phyloP scores from a whole-genome alignment of 345 rosid species.

The Anastatica hierochuntica region DNA sequence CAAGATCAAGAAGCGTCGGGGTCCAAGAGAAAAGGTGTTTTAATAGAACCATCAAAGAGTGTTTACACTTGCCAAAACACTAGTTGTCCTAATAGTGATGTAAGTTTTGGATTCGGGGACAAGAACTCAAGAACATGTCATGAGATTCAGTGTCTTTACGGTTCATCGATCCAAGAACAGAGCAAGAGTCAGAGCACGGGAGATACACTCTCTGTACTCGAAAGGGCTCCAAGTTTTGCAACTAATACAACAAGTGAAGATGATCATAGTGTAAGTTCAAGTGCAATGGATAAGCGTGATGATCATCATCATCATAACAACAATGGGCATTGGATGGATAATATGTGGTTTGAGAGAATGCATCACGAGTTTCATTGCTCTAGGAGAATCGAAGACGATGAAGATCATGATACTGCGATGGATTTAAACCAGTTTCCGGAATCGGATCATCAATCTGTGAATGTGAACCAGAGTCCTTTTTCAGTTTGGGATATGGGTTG shows the following conservation, averaged over 20 bases:
- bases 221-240: conserved; percentile 12
- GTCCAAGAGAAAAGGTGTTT: background rate
- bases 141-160: conserved; percentile 22
- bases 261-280: background rate
- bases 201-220: background rate
- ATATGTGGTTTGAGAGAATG: background rate
- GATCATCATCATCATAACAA: too few species aligned
- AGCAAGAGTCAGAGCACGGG: conserved; percentile 5
- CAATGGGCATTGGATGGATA: conserved; percentile 3
- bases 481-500: conserved; percentile 28
- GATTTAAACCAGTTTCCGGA: conserved; percentile 4
- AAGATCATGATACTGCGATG: conserved; percentile 13
- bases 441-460: conserved; percentile 1
- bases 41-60: background rate
- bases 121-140: conserved; percentile 40
- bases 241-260: conserved; percentile 14
- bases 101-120: conserved; percentile 26
- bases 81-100: conserved; percentile 23
- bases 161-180: background rate
- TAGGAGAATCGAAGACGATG: conserved; percentile 11
- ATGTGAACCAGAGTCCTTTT: conserved; percentile 5
- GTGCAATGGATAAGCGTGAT: conserved; percentile 5
- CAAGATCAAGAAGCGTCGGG: conserved; percentile 4
- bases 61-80: conserved; percentile 28
- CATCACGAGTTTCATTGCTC: conserved; percentile 23